phyloP scores from a whole-genome alignment of 2,329 filamentous ascomycete species.

The Diaporthe sp. region DNA sequence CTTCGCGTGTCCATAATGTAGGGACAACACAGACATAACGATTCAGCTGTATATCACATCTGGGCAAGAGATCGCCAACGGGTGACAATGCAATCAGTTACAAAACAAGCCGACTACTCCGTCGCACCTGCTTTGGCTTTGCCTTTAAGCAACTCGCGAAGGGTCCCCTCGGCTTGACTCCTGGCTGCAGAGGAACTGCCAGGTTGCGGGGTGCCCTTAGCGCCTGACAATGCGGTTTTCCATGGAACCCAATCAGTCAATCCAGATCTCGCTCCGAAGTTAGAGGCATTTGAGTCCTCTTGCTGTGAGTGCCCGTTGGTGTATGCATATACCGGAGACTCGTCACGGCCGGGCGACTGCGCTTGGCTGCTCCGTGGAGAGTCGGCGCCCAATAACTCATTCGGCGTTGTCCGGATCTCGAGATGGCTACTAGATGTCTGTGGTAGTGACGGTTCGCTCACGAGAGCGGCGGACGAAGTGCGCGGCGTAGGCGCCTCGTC shows the following conservation, averaged over 20 bases:
- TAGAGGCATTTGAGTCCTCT: conserved; percentile 41
- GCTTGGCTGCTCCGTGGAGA: conserved; percentile 40
- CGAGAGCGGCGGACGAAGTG: conserved; percentile 53
- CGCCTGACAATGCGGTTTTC: conserved; percentile 45
- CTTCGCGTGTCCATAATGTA: not conserved
- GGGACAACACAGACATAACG: not conserved
- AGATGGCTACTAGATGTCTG: conserved; percentile 65
- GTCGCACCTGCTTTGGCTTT: conserved; percentile 41
- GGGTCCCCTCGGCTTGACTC: conserved; percentile 66
- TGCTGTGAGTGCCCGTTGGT: conserved; percentile 40
- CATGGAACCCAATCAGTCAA: conserved; percentile 60
- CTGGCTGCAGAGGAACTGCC: conserved; percentile 30
- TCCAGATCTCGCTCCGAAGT: conserved; percentile 47
- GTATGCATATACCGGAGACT: conserved; percentile 31
- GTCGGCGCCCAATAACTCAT: conserved; percentile 37
- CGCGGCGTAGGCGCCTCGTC: conserved; percentile 45
- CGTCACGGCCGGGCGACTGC: conserved; percentile 39
- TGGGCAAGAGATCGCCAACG: not conserved
- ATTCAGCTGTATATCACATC: conserved; percentile 8
- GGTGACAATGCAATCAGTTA: not conserved
- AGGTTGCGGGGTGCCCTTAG: conserved; percentile 28
- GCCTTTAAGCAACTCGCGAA: conserved; percentile 60
- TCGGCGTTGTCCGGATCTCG: conserved; percentile 53
- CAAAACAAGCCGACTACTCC: conserved; percentile 9
- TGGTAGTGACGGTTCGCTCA: conserved; percentile 67